Evolutionary conservation across 1,139 yeast genomes (phyloP).

Genomic region (Suhomyces maxii): DNA sequence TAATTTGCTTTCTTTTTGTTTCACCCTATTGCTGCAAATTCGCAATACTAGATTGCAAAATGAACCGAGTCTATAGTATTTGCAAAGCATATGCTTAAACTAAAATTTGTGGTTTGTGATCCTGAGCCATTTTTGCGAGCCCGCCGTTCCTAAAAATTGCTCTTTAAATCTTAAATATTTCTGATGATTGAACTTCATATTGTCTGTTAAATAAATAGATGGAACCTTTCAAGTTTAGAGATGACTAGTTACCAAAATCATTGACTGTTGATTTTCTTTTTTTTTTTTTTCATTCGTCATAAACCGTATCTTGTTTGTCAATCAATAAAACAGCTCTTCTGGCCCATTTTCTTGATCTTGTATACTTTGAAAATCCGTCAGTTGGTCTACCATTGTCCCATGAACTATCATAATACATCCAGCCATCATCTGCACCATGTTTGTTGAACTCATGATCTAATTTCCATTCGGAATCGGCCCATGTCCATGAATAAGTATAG

Average conservation of each 20-base stretch:
- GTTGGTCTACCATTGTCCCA: conserved; percentile 45
- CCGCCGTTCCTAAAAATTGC: no score
- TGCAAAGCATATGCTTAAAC: no score
- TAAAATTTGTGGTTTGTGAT: no score
- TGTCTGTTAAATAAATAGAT: no score
- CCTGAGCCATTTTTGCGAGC: no score
- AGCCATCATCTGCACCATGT: conserved; percentile 42
- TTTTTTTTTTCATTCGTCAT: conserved; percentile 16
- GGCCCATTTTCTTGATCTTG: conserved; percentile 52
- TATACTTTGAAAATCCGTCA: conserved; percentile 53
- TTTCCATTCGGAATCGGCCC: conserved; percentile 55
- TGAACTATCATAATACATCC: conserved; percentile 53
- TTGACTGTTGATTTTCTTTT: not conserved
- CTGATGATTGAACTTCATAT: no score
- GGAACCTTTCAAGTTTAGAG: no score
- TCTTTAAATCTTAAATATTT: no score
- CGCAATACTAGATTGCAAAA: no score
- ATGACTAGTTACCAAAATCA: not conserved
- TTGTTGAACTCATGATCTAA: conserved; percentile 40
- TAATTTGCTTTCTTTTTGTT: no score
- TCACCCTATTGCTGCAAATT: no score
- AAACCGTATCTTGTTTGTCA: conserved; percentile 37
- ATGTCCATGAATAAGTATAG: conserved; percentile 50
- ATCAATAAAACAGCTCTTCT: conserved; percentile 49
- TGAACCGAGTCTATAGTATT: no score